Percentiles rank a stretch among this genome's conserved stretches.
Conservation (phyloP, 352 stramenopile genomes). For the Pythium monospermum region DNA sequence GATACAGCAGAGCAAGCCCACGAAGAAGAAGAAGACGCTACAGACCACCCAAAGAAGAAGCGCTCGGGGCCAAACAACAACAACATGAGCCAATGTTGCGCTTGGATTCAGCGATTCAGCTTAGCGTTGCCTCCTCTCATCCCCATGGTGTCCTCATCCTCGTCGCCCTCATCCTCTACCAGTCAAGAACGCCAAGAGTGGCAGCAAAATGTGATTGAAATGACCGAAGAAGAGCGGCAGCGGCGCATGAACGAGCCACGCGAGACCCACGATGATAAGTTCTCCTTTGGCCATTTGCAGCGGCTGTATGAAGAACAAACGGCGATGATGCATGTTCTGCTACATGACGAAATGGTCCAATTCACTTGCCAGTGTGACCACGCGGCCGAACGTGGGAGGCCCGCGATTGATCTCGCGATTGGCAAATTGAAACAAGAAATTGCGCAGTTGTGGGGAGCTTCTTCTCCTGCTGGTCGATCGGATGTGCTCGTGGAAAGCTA, state of each 20-base stretch:
- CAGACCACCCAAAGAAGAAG: too few species aligned
- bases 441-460: slow-evolving; percentile 43
- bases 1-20: too few species aligned
- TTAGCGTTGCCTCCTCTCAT: too few species aligned
- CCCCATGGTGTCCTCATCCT: too few species aligned
- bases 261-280: slow-evolving; percentile 22
- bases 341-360: slow-evolving; percentile 73
- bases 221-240: slow-evolving; percentile 69
- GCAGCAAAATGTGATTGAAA: slow-evolving; percentile 57
- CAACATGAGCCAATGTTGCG: too few species aligned
- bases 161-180: too few species aligned
- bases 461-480: too few species aligned
- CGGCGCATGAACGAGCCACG: slow-evolving; percentile 59
- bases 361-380: slow-evolving; percentile 48
- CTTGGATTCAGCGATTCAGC: too few species aligned
- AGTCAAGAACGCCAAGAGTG: slow-evolving; percentile 70
- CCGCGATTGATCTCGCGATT: slow-evolving; percentile 54
- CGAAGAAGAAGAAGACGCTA: too few species aligned
- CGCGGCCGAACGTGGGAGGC: slow-evolving; percentile 28
- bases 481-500: slow-evolving; percentile 56
- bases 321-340: slow-evolving; percentile 62
- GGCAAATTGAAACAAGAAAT: slow-evolving; percentile 39
- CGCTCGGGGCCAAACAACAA: too few species aligned
- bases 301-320: slow-evolving; percentile 80
- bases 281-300: slow-evolving; percentile 68